Evolutionary conservation across 768 basidiomycete genomes (phyloP).

Genomic region (Naganishia antarctica): DNA sequence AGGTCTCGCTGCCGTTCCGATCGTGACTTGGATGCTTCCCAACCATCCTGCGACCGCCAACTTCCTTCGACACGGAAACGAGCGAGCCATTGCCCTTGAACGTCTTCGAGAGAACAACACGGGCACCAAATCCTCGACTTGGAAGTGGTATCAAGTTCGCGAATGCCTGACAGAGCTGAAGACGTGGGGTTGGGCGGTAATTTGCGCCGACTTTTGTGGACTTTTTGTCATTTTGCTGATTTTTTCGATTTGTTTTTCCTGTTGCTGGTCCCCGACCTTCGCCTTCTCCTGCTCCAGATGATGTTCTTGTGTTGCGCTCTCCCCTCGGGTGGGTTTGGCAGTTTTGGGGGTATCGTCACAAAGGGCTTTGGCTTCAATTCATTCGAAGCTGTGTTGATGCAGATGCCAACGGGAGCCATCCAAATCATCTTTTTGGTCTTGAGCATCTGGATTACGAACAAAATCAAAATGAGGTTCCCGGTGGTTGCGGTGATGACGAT

Average conservation of each 20-base stretch:
- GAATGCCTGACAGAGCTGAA: conserved; percentile 44
- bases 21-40: conserved; percentile 42
- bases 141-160: conserved; percentile 43
- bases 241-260: too few relatives aligned
- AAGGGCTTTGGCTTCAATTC: conserved; percentile 29
- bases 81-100: conserved; percentile 45
- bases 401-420: conserved; percentile 27
- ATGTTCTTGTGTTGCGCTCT: conserved; percentile 42
- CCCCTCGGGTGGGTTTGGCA: conserved; percentile 27
- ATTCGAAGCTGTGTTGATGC: conserved; percentile 23
- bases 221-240: too few relatives aligned
- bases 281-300: conserved; percentile 2
- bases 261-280: too few relatives aligned
- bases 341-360: conserved; percentile 39
- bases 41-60: conserved; percentile 45
- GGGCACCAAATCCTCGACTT: conserved; percentile 37
- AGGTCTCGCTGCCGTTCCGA: conserved; percentile 31
- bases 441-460: conserved; percentile 28
- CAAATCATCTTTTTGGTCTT: conserved; percentile 23
- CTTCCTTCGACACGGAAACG: conserved; percentile 42
- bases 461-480: conserved; percentile 31
- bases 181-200: conserved; percentile 26
- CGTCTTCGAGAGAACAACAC: conserved; percentile 46
- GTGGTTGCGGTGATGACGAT: conserved; percentile 30
- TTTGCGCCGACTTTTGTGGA: too few relatives aligned